Conservation (phyloP, 768 basidiomycete species). For the Xanthoconium purpureum region DNA sequence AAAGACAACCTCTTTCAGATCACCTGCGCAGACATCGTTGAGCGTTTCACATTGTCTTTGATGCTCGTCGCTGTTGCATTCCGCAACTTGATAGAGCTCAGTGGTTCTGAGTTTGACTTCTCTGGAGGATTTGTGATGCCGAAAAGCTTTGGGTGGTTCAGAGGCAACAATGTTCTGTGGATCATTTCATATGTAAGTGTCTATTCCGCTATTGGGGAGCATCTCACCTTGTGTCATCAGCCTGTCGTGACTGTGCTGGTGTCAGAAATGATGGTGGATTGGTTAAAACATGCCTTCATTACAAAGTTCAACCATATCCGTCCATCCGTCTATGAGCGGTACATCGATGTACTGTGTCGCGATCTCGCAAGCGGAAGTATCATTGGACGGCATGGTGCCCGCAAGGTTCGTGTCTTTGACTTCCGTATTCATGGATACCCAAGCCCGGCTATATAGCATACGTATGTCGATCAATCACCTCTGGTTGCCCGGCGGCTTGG, state of each 20-base stretch:
- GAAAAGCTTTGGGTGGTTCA: constrained; percentile 81
- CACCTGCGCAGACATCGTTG: constrained; percentile 98
- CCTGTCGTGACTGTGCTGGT: constrained; percentile 88
- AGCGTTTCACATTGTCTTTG: constrained; percentile 86
- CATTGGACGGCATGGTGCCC: constrained; percentile 59
- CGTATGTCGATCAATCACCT: constrained; percentile 94
- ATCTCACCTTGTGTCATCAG: constrained; percentile 38
- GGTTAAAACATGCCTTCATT: constrained; percentile 99
- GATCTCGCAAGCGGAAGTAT: constrained; percentile 83
- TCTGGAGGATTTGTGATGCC: constrained; percentile 68
- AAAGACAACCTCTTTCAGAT: constrained; percentile 99
- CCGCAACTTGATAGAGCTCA: constrained; percentile 92
- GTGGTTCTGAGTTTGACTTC: constrained; percentile 84
- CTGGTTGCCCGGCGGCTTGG: constrained; percentile 91
- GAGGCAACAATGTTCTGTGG: constrained; percentile 76
- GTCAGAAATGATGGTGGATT: constrained; percentile 94
- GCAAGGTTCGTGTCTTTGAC: constrained; percentile 51
- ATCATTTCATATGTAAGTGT: constrained; percentile 83
- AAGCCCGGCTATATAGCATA: constrained; percentile 49
- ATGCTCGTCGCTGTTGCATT: constrained; percentile 92
- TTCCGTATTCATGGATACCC: background rate
- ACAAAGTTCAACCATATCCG: constrained; percentile 99
- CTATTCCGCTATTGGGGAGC: background rate
- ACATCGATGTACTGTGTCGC: constrained; percentile 91
- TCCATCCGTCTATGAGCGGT: constrained; percentile 91